Base-by-base conservation (phyloP, 179 eudicot species). In the Spergularia azorica region DNA sequence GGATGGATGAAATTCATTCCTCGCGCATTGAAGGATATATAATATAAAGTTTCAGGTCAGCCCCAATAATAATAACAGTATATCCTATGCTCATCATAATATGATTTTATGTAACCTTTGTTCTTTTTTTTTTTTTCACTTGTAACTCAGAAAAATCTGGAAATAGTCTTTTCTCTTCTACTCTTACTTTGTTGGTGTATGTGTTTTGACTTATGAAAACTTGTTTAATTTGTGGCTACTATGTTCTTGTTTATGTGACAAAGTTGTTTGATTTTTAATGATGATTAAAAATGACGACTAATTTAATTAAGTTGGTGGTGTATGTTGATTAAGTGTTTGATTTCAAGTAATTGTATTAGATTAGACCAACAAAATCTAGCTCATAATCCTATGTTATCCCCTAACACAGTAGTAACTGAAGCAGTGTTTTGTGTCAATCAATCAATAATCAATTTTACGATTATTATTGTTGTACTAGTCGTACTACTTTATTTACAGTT, bases 131-230 rank as follows among this genome's bases (percentile, higher is more conserved):
- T 26, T 26, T 1, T 26, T 14, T 56, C 26, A 14, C 55, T 67
- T 78, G 72, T 73, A 70, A 68, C 70, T 26, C 32, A 26, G 70
- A 36, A 75, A 82, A 67, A 73, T 81, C 75, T 77, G 81, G 78
- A 81, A 73, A 81, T 81, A 80, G 75, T 70, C 12, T 48, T 21
- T 26, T 26, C n/a, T 67, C 41, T 21, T 73, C 2, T 59, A 26
- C 7, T 57, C 5, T 57, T 26, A 50, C 38, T 20, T 32, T 65
- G 38, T 39, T 39, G 59, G 46, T 48, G 70, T 76, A 65, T 18
- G 32, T 26, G 32, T 26, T 57, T 76, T 75, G 56, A 73, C 62
- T 67, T 26, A 38, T 39, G 76, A 18, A 67, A 54, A 54, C 59
- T 67, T 15, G 54, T 59, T 54, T 57, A 41, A 39, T 43, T 79